A percentile compares a stretch with the other conserved stretches of the same genome.
Conservation (phyloP, 148 eudicot species). For the Gaultheria prostrata region DNA sequence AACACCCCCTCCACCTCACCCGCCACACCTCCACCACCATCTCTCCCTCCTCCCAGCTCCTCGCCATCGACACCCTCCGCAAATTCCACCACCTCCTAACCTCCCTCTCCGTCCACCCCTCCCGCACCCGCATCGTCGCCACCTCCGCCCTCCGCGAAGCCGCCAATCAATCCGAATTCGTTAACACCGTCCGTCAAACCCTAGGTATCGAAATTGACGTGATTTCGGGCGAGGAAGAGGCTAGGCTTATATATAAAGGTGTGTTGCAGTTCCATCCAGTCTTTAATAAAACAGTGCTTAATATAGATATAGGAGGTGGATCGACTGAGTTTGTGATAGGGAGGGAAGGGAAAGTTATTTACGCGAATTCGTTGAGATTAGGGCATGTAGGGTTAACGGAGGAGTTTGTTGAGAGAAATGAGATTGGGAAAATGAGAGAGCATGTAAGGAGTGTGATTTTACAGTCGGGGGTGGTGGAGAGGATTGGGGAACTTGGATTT, state of each 20-base stretch:
- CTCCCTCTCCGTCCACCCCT: conserved; percentile 27
- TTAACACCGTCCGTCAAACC: conserved; percentile 27
- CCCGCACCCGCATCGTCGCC: conserved; percentile 48
- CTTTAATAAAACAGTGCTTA: conserved; percentile 31
- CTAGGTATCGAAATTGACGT: conserved; percentile 43
- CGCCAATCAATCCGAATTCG: conserved; percentile 29
- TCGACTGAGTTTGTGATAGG: conserved; percentile 68
- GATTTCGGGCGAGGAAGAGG: conserved; percentile 61
- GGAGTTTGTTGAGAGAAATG: conserved; percentile 27
- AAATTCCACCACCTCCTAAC: conserved; percentile 37
- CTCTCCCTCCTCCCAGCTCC: conserved; percentile 30
- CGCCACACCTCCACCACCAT: conserved; percentile 23
- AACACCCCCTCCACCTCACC: conserved; percentile 45
- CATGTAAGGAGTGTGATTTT: conserved; percentile 32
- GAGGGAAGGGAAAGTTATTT: conserved; percentile 33
- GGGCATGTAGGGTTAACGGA: conserved; percentile 59
- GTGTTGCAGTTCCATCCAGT: conserved; percentile 47
- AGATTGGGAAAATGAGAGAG: conserved; percentile 32
- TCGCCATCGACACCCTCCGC: conserved; percentile 38
- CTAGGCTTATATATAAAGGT: conserved; percentile 47
- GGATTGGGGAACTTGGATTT: conserved; percentile 34
- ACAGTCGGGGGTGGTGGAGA: conserved; percentile 42
- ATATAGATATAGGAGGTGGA: conserved; percentile 73
- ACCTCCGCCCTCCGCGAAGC: conserved; percentile 69
- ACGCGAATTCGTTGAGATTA: conserved; percentile 41